A percentile compares a stretch with the other conserved stretches of the same genome.
phyloP scores from a whole-genome alignment of 106 monocot genomes.

The Posidonia australis region DNA sequence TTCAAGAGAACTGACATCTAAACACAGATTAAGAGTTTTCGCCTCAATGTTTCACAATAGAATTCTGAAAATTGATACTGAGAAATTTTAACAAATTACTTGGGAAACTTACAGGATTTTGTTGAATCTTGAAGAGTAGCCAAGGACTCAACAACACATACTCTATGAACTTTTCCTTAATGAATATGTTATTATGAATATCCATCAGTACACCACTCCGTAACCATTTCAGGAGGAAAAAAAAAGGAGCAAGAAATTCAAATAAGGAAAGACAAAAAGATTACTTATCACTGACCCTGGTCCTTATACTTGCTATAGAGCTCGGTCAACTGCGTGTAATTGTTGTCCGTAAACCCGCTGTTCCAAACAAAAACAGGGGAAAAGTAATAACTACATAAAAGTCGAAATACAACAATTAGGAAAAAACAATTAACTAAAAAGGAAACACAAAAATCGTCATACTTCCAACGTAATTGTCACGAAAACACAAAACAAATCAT shows the following conservation, averaged over 20 bases:
- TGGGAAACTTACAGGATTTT: too few relatives aligned
- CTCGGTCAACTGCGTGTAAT: conserved; percentile 76
- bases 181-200: background rate
- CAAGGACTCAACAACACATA: background rate
- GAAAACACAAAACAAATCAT: background rate
- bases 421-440: background rate
- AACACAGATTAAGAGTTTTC: too few relatives aligned
- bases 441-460: background rate
- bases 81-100: too few relatives aligned
- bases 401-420: background rate
- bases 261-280: background rate
- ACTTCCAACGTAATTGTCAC: background rate
- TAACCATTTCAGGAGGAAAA: background rate
- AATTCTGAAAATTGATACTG: too few relatives aligned
- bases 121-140: background rate
- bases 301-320: conserved; percentile 74
- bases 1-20: too few relatives aligned
- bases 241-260: too few relatives aligned
- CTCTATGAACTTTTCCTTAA: background rate
- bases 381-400: background rate
- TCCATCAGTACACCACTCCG: background rate
- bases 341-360: conserved; percentile 81
- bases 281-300: conserved; percentile 34
- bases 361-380: conserved; percentile 4
- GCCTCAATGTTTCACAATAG: too few relatives aligned